Evolutionary conservation across 1,284 basidiomycete species (phyloP), one percentile per base, ranked within the genome.

Genomic region (Cronartium quercuum): DNA sequence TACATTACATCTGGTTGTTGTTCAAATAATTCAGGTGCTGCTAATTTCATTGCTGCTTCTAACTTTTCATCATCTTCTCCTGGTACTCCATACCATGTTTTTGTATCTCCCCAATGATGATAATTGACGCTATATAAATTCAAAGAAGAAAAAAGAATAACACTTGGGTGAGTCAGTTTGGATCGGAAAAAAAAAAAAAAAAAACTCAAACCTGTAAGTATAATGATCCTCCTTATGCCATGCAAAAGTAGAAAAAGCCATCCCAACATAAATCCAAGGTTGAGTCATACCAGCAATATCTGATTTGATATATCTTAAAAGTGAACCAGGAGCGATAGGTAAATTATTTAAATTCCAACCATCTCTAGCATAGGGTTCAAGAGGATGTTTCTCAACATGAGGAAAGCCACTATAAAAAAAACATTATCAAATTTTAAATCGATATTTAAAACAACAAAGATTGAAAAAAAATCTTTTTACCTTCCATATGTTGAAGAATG

Each of bases 201-300:
- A 21, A 9, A 18, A 21, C 7, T 37, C 58, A 61, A 24, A 75
- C 71, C 71, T 93, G 82, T 96, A 98, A 12, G 94, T 98, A 83
- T 95, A 96, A 83, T 98, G 96, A 83, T 98, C 96, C 88, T 99
- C 96, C 82, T 98, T 98, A 83, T 99, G 96, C 96, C 96, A 99
- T 82, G 95, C 98, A 83, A 99, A 99, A 0, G 96, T 95, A 10
- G 94, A 97, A 82, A 98, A 98, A 61, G 94, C 87, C 95, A 99
- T 98, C 66, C 96, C 96, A 76, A 98, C 93, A 82, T 99, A 98
- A 70, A 94, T 96, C 96, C 96, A 99, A 6, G 96, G 96, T 3
- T 98, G 93, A 0, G 96, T 99, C 96, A 98, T 98, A 21, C 96
- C 96, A 70, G 94, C 98, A 76, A 99, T 97, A 82, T 98, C 95